Conservation (phyloP, 2,329 filamentous ascomycete species). For the Beauveria sp. region DNA sequence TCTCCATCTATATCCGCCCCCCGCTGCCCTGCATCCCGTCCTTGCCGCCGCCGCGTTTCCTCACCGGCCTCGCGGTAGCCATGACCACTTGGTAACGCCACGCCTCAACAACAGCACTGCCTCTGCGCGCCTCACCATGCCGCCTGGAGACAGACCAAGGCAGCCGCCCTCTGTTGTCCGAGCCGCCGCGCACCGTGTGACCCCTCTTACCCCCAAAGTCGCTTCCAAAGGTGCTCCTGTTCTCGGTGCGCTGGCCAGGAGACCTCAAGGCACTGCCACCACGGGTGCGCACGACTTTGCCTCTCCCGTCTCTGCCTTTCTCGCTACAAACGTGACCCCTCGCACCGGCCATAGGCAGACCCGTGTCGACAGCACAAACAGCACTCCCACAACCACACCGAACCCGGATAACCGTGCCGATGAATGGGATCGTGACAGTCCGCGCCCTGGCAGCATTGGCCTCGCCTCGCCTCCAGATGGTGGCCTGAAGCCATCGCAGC, state of each 20-base stretch:
- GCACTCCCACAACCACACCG: constrained; percentile 58
- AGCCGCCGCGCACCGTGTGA: constrained; percentile 32
- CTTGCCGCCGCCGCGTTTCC: constrained; percentile 5
- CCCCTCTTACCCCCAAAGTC: constrained; percentile 49
- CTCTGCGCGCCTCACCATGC: constrained; percentile 10
- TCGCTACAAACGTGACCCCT: constrained; percentile 67
- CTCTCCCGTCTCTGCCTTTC: constrained; percentile 45
- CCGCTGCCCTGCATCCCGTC: background rate
- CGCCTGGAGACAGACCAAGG: constrained; percentile 45
- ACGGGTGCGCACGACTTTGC: constrained; percentile 32
- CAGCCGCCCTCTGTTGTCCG: constrained; percentile 63
- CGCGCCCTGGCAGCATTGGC: constrained; percentile 21
- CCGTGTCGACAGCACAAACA: constrained; percentile 60
- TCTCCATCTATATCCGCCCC: background rate
- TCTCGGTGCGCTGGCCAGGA: constrained; percentile 35
- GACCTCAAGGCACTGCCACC: constrained; percentile 18
- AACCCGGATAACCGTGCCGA: constrained; percentile 35
- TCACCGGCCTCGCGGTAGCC: background rate
- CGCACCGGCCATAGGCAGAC: constrained; percentile 67
- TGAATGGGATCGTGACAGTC: constrained; percentile 31
- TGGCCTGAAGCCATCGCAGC: constrained; percentile 21
- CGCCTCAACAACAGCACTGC: constrained; percentile 4
- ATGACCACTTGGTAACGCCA: constrained; percentile 4
- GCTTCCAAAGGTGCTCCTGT: constrained; percentile 31
- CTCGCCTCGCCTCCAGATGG: constrained; percentile 22